Evolutionary conservation across 2,329 filamentous ascomycete genomes (phyloP).

Genomic region (Myrmaecium sp.): DNA sequence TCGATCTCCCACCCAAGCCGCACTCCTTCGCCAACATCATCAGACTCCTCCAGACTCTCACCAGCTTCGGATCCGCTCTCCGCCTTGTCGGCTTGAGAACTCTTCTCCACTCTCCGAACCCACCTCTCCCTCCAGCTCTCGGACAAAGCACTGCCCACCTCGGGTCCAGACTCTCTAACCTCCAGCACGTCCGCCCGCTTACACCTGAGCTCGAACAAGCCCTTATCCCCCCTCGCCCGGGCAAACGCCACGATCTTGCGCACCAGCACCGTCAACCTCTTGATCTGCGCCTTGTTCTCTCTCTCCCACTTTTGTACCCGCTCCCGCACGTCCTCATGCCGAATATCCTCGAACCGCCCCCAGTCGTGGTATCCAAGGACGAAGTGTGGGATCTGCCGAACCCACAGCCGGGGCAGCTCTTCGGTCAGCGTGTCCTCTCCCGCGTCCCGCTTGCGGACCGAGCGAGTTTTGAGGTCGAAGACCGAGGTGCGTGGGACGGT

Average conservation of each 20-base stretch:
- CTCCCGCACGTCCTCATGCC: constrained; percentile 19
- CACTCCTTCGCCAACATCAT: neutral
- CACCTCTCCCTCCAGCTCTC: constrained; percentile 6
- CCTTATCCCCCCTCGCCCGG: constrained; percentile 6
- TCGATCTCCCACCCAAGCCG: neutral
- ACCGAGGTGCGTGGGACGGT: constrained; percentile 25
- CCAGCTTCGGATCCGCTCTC: neutral
- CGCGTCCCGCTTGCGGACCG: constrained; percentile 12
- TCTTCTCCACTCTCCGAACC: no score
- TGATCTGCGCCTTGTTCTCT: constrained; percentile 16
- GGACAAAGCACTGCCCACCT: constrained; percentile 7
- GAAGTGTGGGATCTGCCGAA: constrained; percentile 34
- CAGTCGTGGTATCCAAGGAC: constrained; percentile 32
- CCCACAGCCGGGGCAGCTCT: constrained; percentile 31
- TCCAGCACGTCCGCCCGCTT: constrained; percentile 16
- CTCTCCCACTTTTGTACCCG: constrained; percentile 26
- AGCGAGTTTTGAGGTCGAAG: constrained; percentile 37
- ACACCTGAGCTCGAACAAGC: constrained; percentile 18
- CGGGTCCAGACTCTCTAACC: constrained; percentile 17
- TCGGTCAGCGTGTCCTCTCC: constrained; percentile 21
- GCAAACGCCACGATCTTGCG: constrained; percentile 14
- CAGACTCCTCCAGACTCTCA: neutral
- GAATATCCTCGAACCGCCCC: constrained; percentile 26
- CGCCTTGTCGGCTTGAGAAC: constrained; percentile 1
- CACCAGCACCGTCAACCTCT: constrained; percentile 13